Evolutionary conservation across 371 early-diverging fungal genomes (phyloP).

Genomic region (Lichtheimia ramosa): DNA sequence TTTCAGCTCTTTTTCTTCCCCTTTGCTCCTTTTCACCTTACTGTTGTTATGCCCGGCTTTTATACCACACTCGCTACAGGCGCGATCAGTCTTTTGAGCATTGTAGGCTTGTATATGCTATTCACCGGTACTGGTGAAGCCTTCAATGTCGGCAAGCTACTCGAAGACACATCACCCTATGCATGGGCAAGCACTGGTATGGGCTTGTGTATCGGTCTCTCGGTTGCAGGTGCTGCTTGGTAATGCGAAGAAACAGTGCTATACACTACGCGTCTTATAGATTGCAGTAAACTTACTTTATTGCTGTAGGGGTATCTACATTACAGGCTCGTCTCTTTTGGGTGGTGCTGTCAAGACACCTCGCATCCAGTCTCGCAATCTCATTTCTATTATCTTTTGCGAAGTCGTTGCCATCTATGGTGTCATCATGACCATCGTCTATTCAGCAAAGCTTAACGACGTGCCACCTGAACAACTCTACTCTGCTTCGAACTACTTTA

Average conservation of each 20-base stretch:
- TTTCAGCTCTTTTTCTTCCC: neutral
- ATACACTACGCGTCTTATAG: neutral
- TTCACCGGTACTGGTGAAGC: slow-evolving; percentile 85
- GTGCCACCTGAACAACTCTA: slow-evolving; percentile 47
- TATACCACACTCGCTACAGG: slow-evolving; percentile 29
- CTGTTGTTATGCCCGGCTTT: slow-evolving; percentile 23
- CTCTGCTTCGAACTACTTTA: slow-evolving; percentile 63
- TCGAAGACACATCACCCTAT: slow-evolving; percentile 81
- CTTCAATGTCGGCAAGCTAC: slow-evolving; percentile 83
- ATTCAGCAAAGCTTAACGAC: slow-evolving; percentile 77
- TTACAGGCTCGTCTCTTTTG: slow-evolving; percentile 87
- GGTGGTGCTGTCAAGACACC: slow-evolving; percentile 94
- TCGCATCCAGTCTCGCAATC: slow-evolving; percentile 93
- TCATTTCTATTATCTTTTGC: slow-evolving; percentile 97
- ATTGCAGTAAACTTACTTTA: slow-evolving; percentile 3
- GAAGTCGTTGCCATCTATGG: slow-evolving; percentile 99
- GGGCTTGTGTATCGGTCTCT: slow-evolving; percentile 83
- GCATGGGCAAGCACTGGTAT: slow-evolving; percentile 91
- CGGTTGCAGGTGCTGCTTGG: slow-evolving; percentile 97
- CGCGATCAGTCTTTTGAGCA: slow-evolving; percentile 28
- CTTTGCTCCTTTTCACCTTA: neutral
- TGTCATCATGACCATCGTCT: slow-evolving; percentile 96
- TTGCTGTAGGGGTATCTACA: slow-evolving; percentile 88
- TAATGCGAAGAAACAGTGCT: slow-evolving; percentile 28
- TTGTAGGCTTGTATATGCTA: slow-evolving; percentile 77